Base-by-base conservation (phyloP, 768 basidiomycete genomes). In the Crepidotus variabilis region DNA sequence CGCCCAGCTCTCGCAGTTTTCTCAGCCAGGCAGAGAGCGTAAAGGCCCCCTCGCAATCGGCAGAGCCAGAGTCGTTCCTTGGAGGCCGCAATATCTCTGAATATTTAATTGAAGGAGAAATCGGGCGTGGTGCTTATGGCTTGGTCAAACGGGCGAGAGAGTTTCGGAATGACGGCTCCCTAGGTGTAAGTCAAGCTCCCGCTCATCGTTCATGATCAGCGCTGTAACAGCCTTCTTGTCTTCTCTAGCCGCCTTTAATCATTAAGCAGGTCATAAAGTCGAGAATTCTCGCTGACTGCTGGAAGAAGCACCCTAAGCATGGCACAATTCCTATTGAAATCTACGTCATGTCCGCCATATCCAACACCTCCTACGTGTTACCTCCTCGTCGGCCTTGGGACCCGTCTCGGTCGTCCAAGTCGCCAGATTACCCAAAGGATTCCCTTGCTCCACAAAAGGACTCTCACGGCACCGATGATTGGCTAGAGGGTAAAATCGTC, bases 241-340 rank as follows among this genome's bases (percentile, higher is more conserved):
- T 55, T 62, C 55, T 60, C 59, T 65, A 94, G 93, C 88, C 94
- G 2, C 86, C 90, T 35, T 74, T 97, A 57, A 88, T 99, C 64
- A 94, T 99, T 73, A 99, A 99, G 68, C 95, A 97, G 72, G 88
- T 98, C 66, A 95, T 98, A 78, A 98, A 98, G 72, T 94, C 92
- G 48, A 90, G 97, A 51, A 99, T 99, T 57, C 82, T 99, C 52
- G 96, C 96, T 28, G 96, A 99, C 74, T 98, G 96, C 71, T 99
- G 97, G 97, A 98, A 98, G 77, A 92, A 91, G 66, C 96, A 99
- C 69, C 90, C 91, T 45, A 84, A 88, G 59, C 83, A 91, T 69
- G 96, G 96, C 55, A 97, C 97, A 7, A 97, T 98, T 65, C 96
- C 97, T 14, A 96, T 98, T 75, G 97, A 99, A 74, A 96, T 96